Conservation (phyloP, 805 yeast genomes). For the Ogataea wickerhamii region DNA sequence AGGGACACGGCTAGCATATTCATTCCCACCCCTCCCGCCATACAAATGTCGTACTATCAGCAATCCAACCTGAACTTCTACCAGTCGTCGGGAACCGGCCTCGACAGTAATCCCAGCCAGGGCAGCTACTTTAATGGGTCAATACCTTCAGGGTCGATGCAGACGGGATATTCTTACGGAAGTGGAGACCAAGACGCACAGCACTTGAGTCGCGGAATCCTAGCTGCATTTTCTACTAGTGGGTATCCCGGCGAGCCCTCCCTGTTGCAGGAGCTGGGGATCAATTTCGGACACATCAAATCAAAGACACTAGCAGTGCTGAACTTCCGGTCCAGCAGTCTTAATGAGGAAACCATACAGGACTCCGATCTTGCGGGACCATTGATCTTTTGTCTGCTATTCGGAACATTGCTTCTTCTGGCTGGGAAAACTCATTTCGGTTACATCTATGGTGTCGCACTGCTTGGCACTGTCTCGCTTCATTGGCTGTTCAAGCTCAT, state of each 20-base stretch:
- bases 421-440: constrained; percentile 97
- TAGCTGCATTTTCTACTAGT: constrained; percentile 88
- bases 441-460: constrained; percentile 92
- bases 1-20: constrained; percentile 1
- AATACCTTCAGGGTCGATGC: constrained; percentile 30
- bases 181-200: constrained; percentile 31
- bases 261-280: constrained; percentile 85
- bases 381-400: constrained; percentile 76
- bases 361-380: constrained; percentile 97
- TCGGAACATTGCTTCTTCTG: constrained; percentile 76
- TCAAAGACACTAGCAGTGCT: constrained; percentile 82
- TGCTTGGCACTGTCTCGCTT: constrained; percentile 82
- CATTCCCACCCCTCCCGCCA: neutral
- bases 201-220: constrained; percentile 64
- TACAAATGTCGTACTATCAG: constrained; percentile 35
- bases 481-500: constrained; percentile 83
- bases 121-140: constrained; percentile 16
- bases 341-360: constrained; percentile 72
- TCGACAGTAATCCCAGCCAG: constrained; percentile 6
- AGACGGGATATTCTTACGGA: constrained; percentile 20
- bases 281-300: constrained; percentile 84
- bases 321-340: constrained; percentile 57
- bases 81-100: constrained; percentile 6
- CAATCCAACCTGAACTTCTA: constrained; percentile 23
- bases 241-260: constrained; percentile 98